Conservation (phyloP, 2,329 filamentous ascomycete genomes). For the Neopestalotiopsis rosae region DNA sequence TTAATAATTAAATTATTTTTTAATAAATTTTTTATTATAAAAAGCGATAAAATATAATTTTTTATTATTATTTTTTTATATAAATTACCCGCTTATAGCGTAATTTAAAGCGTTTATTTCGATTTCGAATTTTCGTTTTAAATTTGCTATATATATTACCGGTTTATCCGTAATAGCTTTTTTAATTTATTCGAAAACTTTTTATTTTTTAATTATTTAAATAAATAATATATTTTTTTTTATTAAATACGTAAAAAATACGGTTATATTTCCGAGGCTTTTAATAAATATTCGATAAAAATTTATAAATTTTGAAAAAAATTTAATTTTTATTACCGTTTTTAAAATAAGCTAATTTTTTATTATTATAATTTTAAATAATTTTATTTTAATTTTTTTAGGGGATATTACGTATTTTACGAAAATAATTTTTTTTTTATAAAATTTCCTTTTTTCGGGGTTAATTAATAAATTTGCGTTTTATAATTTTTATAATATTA, state of each 20-base stretch:
- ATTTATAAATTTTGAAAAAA: neutral
- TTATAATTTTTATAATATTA: constrained; percentile 24
- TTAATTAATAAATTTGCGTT: constrained; percentile 22
- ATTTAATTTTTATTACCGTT: constrained; percentile 19
- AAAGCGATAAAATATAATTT: constrained; percentile 18
- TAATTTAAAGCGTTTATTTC: constrained; percentile 11
- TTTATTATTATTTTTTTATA: constrained; percentile 19
- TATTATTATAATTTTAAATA: constrained; percentile 31
- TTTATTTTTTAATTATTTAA: neutral
- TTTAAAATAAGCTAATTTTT: constrained; percentile 23
- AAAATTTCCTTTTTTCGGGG: constrained; percentile 38
- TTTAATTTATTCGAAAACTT: neutral
- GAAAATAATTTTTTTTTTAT: constrained; percentile 33
- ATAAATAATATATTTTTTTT: constrained; percentile 10
- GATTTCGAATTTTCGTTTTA: constrained; percentile 15
- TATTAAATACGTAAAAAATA: constrained; percentile 6
- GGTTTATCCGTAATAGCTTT: constrained; percentile 17
- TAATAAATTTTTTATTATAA: constrained; percentile 27
- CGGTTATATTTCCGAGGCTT: constrained; percentile 3
- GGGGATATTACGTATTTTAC: constrained; percentile 35
- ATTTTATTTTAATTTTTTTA: constrained; percentile 33
- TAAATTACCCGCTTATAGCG: constrained; percentile 8
- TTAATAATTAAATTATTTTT: constrained; percentile 28
- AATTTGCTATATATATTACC: too few relatives aligned
- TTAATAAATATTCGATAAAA: constrained; percentile 21